Base-by-base conservation (phyloP, 202 grass and related monocot genomes). In the Schoenoplectus triqueter region DNA sequence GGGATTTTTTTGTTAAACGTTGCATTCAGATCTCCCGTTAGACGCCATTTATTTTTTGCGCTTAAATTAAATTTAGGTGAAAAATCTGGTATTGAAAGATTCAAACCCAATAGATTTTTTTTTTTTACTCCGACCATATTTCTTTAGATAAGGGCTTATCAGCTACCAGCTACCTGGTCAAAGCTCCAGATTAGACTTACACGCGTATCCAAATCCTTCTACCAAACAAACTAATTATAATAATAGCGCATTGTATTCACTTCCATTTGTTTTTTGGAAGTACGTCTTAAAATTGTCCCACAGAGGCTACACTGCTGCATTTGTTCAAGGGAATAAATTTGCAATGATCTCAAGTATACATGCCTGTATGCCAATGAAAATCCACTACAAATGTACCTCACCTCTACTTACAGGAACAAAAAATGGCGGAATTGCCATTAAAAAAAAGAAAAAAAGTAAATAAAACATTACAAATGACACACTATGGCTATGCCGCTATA, bases 401-500 rank as follows among this genome's bases (percentile, higher is more conserved):
- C 13, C 51, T 54, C 65, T 83, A 83, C 48, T 83, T 21, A 83
- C 81, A 70, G 3, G 22, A 8, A 83, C 62, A 79, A 79, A 83
- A 82, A 83, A 48, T 83, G 65, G 81, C 81, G 0, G 7, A 51
- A 59, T 19, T 6, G 48, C 81, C 81, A 83, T 70, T 1, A 14
- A 59, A 51, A 83, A 83, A 15, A 17, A 47, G 1, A 18, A 22
- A 70, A 41, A 64, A 97, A 82, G 89, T 22, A 50, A 52, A 83
- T 83, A 70, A 91, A 91, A 83, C 65, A 83, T 3, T 10, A 70
- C 18, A 71, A 71, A 71, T 21, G 51, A 83, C 42, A 55, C 22
- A n/a, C 13, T 71, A 54, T 7, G 62, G 18, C 9, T 67, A 97
- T 94, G 31, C 92, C 89, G 8, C 95, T 69, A 57, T 57, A 54